Evolutionary conservation across 108 stramenopile species (phyloP), one percentile per base, ranked within the genome.

Genomic region (Cyclotella kingstonii): DNA sequence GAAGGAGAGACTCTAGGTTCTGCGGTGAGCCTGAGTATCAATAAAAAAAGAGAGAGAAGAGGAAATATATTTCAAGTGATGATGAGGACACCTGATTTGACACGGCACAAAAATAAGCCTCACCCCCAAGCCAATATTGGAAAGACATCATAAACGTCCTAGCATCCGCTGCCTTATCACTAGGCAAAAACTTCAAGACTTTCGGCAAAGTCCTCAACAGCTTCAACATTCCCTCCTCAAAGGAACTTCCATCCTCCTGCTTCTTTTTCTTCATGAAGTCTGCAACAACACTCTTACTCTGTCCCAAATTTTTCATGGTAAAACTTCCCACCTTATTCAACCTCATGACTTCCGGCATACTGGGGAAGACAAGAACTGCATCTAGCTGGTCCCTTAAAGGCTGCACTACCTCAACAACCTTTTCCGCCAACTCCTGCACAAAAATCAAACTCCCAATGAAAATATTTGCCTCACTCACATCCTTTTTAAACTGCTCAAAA

Each of bases 221-320:
- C 79, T 97, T 97, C 41, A 97, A 73, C 95, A 97, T 95, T 44
- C 95, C 96, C 80, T 97, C 96, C 77, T 97, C 96, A 63, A 97
- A 97, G 39, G 92, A 94, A 6, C 89, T 89, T 19, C 95, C 95
- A 66, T 95, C 93, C 58, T 97, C 95, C 60, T 85, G 81, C 85
- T 96, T 95, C 86, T 97, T 97, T 84, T 95, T 96, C 84, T 97
- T 97, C 96, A 97, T 97, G 82, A 97, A 97, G 63, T 97, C 96
- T 27, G 90, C 81, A 8, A 97, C 82, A 21, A 97, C 93, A 63
- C 85, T 87, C 87, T 97, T 97, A 64, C 81, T 83, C 75, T 97
- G 96, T 54, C 96, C 96, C 23, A 97, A 72, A 65, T 95, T 95
- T 63, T 93, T 91, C 96, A 97, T 97, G 15, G 96, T 94, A 79